A percentile compares a stretch with the other conserved stretches of the same genome.
Conservation (phyloP, 306 rosid species). For the Begonia fuchsioides region DNA sequence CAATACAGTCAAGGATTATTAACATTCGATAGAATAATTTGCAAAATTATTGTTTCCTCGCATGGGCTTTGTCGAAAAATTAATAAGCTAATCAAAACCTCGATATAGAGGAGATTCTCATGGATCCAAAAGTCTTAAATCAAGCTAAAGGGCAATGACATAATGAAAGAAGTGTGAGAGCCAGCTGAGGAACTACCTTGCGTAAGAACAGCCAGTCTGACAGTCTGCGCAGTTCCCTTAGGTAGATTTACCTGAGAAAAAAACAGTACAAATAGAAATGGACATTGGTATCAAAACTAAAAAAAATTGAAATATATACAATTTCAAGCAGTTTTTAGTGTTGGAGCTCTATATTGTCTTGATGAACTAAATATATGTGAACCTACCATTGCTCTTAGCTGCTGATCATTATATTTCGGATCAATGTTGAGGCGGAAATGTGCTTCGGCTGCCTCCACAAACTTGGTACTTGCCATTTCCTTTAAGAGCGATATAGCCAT, state of each 20-base stretch:
- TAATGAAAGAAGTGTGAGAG: too few species aligned
- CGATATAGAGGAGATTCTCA: too few species aligned
- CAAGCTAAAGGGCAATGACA: too few species aligned
- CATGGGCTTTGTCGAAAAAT: too few species aligned
- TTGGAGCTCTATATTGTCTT: too few species aligned
- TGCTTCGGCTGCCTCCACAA: conserved; percentile 86
- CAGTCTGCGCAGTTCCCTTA: conserved; percentile 89
- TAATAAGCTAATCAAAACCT: too few species aligned
- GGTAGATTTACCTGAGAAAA: conserved; percentile 75
- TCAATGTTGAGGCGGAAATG: conserved; percentile 98
- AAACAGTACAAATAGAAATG: conserved; percentile 2
- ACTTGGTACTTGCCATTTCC: conserved; percentile 55
- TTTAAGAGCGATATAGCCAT: conserved; percentile 67
- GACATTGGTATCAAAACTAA: not conserved
- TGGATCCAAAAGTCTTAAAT: too few species aligned
- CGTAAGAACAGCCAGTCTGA: conserved; percentile 92
- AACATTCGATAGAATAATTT: too few species aligned
- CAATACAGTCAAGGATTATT: too few species aligned
- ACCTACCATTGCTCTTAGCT: conserved; percentile 89
- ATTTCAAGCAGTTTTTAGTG: conserved; percentile 1
- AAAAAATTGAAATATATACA: not conserved
- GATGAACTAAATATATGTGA: conserved; percentile 8
- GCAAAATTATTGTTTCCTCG: too few species aligned
- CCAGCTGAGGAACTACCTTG: conserved; percentile 39
- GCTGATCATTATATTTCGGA: conserved; percentile 95